Evolutionary conservation across 306 rosid species (phyloP), one percentile per base, ranked within the genome.

Genomic region (Carpinus viminea): DNA sequence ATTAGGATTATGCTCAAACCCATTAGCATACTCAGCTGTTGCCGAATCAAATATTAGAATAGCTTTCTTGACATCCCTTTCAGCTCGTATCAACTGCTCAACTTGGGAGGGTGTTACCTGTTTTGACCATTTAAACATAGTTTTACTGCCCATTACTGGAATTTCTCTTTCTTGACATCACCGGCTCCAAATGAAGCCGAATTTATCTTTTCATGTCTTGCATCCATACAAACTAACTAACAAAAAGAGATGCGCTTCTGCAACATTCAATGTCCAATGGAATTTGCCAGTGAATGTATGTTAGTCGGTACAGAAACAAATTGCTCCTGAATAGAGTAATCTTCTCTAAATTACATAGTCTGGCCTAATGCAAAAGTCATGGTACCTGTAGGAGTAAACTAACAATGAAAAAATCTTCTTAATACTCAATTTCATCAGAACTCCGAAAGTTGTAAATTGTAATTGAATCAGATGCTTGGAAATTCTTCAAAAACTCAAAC

Each of bases 21-120:
- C 98, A 69, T 92, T 94, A 48, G 66, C 53, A 55, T 92, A 94
- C 75, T 91, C 98, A 2, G 92, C 90, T 28, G 97, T 92, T 11
- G 97, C 98, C 0, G 89, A 87, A 80, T 92, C 91, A 77, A 94
- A 94, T 38, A 91, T 75, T 69, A 74, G 75, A n/a, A 89, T 15
- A 68, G 95, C 97, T 75, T 86, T 92, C 41, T 66, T 79, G 21
- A 85, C 38, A 74, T 92, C 95, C 87, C 78, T 87, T 86, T 92
- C 98, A 15, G 92, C 83, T 80, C 80, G 78, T 60, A 94, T 85
- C 65, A 91, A 86, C 88, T 87, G 83, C 83, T 76, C 95, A 77
- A 92, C 97, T 61, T 87, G 78, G 24, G 91, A 73, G 78, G 84
- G 52, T 1, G 97, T 88, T 74, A 92, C 56, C 61, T 82, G 84